Base-by-base conservation (phyloP, 106 monocot species). In the Amphibolis antarctica region DNA sequence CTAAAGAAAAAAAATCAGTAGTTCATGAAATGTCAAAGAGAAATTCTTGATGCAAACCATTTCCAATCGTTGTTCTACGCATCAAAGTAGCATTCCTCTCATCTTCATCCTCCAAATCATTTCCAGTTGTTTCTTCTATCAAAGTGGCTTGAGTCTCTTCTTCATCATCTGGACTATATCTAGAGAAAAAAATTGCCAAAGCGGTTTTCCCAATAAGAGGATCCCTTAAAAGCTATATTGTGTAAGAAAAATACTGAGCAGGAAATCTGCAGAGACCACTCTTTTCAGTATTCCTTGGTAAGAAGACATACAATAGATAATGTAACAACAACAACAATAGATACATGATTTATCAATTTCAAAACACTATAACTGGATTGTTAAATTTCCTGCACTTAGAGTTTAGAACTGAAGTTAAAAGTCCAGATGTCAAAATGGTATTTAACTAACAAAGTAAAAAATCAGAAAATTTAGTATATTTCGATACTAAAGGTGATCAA, bases 61-160 rank as follows among this genome's bases (percentile, higher is more conserved):
- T 90, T 74, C 90, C 96, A 51, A 98, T 80, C 19, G 87, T 98
- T 69, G 81, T 89, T 73, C 85, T 80, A 3, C 90, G 68, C 36
- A 60, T 19, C 36, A 60, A 43, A 12, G 22, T 23, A 43, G 60
- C 18, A 18, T 42, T 56, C 29, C 56, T 60, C 42, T 42, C 42
- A 42, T 60, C 60, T 60, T 43, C 60, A 36, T 60, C 60, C 43
- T 60, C 60, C 21, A 44, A 0, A 60, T 42, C 18, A 42, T n/a
- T 44, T 60, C 21, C 20, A 20, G 43, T 20, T 36, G 43, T 21
- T 42, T 36, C 43, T 60, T 60, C 12, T 9, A 69, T 12, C 62
- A 98, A 71, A 50, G 78, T 59, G 12, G 75, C 72, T 31, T 64
- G 71, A 69, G 56, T 70, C 56, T 78, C 87, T 76, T 86, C 86